These are phyloP conservation scores for Arthrobotrys sphaeroides DNA, from an alignment of 2,329 filamentous ascomycete species.

Conservation along the genomic window DNA sequence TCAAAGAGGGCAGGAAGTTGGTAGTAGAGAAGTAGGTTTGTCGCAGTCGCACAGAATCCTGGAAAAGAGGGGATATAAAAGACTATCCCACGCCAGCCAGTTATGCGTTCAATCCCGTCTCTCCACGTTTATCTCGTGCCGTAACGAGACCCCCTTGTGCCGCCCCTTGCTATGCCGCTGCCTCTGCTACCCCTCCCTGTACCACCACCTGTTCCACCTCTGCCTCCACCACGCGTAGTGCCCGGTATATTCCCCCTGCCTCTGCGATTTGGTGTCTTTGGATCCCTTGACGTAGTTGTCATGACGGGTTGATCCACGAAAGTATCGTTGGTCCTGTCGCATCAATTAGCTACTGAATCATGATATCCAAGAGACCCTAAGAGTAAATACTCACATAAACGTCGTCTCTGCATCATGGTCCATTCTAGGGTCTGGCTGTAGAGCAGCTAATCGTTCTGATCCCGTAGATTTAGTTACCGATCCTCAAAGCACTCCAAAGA, in stretches of 20 bases:
- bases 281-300: slow-evolving; percentile 34
- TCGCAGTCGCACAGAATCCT: not conserved
- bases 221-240: slow-evolving; percentile 34
- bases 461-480: not conserved
- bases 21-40: slow-evolving; percentile 12
- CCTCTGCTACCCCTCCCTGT: slow-evolving; percentile 20
- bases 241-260: slow-evolving; percentile 16
- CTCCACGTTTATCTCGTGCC: slow-evolving; percentile 27
- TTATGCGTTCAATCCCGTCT: not conserved
- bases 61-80: not conserved
- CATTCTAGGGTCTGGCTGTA: slow-evolving; percentile 56
- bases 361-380: not conserved
- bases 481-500: not conserved
- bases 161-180: slow-evolving; percentile 28
- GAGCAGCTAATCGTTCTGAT: slow-evolving; percentile 41
- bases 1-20: not conserved
- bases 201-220: slow-evolving; percentile 12
- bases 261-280: slow-evolving; percentile 43
- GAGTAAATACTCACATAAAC: slow-evolving; percentile 73
- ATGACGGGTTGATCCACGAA: slow-evolving; percentile 51
- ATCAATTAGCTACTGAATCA: not conserved
- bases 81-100: not conserved
- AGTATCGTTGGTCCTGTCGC: slow-evolving; percentile 51
- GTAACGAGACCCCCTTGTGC: slow-evolving; percentile 24
- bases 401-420: slow-evolving; percentile 75